Percentiles rank a stretch among this genome's conserved stretches.
Evolutionary conservation across 345 rosid genomes (phyloP).

Genomic region (Mallotus nudiflorus): DNA sequence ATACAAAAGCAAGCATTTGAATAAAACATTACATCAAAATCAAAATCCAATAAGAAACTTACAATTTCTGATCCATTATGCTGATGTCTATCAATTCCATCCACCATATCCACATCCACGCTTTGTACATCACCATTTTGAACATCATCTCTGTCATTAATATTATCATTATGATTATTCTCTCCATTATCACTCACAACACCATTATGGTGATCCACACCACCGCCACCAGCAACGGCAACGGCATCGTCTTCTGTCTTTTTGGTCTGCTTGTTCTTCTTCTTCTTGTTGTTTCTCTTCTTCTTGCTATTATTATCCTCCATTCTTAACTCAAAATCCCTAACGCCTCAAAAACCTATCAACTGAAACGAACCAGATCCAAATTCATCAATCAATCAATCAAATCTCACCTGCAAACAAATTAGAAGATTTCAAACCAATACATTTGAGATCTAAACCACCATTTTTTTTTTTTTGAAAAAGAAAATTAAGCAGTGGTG

Average conservation of each 20-base stretch:
- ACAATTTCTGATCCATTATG: constrained; percentile 37
- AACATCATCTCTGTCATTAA: not conserved
- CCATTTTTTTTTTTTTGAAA: too few species aligned
- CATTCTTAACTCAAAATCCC: constrained; percentile 29
- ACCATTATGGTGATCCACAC: constrained; percentile 34
- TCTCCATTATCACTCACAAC: constrained; percentile 24
- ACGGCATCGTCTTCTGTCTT: constrained; percentile 31
- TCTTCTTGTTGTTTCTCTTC: constrained; percentile 62
- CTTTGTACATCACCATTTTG: constrained; percentile 28
- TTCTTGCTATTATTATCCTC: constrained; percentile 62
- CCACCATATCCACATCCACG: constrained; percentile 24
- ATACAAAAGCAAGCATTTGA: not conserved
- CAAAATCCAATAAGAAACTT: constrained; percentile 26
- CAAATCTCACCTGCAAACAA: constrained; percentile 6
- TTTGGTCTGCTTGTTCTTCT: constrained; percentile 52
- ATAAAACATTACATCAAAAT: not conserved
- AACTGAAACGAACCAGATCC: not conserved
- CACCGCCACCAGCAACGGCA: not conserved
- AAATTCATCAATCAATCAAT: not conserved
- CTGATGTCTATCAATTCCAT: constrained; percentile 19
- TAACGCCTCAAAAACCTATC: not conserved
- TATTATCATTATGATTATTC: constrained; percentile 13
- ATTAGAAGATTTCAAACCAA: not conserved
- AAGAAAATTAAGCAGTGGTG: too few species aligned
- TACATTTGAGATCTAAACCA: not conserved